A percentile compares a stretch with the other conserved stretches of the same genome.
Conservation (phyloP, 2,329 filamentous ascomycete species). For the Monilinia fructigena region DNA sequence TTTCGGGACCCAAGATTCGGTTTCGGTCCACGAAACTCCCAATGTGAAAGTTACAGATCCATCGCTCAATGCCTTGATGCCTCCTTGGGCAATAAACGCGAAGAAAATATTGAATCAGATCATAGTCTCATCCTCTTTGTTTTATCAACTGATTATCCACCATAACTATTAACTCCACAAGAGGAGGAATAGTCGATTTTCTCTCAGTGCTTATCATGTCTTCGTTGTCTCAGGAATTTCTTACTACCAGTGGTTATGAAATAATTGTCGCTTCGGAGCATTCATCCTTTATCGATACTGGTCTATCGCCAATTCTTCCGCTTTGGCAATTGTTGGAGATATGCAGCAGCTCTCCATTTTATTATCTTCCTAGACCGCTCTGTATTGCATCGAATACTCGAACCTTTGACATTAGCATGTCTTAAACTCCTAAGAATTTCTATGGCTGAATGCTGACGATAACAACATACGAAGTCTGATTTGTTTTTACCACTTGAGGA, state of each 20-base stretch:
- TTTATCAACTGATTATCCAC: background rate
- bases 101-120: background rate
- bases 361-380: background rate
- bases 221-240: background rate
- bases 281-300: background rate
- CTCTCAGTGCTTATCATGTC: background rate
- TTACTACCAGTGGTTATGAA: background rate
- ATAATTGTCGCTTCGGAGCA: background rate
- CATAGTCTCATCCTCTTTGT: conserved; percentile 2
- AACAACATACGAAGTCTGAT: conserved; percentile 4
- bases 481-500: conserved; percentile 6
- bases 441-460: background rate
- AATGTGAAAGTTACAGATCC: background rate
- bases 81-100: background rate
- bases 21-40: background rate
- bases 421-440: background rate
- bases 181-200: background rate
- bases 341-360: background rate
- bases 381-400: background rate
- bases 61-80: background rate
- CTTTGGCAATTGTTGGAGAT: background rate
- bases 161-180: too few species aligned
- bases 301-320: background rate
- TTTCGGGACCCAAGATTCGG: background rate
- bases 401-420: background rate